These are phyloP conservation scores for Lolium rigidum DNA, from an alignment of 176 grass and related monocot genomes.

Conservation along the genomic window DNA sequence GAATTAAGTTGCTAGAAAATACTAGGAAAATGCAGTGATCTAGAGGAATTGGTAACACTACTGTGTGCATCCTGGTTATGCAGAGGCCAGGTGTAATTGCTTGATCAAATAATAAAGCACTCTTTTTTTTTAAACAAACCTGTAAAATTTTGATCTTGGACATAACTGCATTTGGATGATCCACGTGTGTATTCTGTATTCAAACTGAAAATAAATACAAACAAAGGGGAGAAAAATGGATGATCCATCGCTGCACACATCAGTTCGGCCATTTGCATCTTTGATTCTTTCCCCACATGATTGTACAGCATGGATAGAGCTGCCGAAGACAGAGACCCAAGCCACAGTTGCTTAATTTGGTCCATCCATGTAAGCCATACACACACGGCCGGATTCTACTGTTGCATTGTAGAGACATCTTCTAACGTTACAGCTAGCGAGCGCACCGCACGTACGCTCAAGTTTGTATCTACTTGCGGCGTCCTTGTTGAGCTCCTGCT, in stretches of 20 bases:
- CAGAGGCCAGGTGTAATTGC: too few species aligned
- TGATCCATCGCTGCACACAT: background rate
- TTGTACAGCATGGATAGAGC: background rate
- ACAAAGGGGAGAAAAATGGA: background rate
- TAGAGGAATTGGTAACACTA: too few species aligned
- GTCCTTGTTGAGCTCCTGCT: conserved; percentile 9
- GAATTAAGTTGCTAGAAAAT: background rate
- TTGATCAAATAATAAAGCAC: too few species aligned
- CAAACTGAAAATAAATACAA: too few species aligned
- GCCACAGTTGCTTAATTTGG: conserved; percentile 6
- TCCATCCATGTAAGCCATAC: background rate
- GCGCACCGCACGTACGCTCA: background rate
- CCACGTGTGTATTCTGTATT: too few species aligned
- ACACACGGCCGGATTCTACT: background rate
- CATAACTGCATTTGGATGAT: too few species aligned
- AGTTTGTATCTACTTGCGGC: background rate
- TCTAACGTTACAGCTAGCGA: background rate
- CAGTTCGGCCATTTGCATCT: background rate
- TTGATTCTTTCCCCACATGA: conserved; percentile 8
- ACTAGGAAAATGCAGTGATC: too few species aligned
- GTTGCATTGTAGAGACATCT: background rate
- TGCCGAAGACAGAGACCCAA: background rate
- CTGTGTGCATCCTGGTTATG: too few species aligned
- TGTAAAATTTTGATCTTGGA: too few species aligned
- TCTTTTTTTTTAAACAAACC: too few species aligned